Percentiles rank a stretch among this genome's conserved stretches.
phyloP scores from a whole-genome alignment of 805 yeast species.

The Lachancea meyersii region DNA sequence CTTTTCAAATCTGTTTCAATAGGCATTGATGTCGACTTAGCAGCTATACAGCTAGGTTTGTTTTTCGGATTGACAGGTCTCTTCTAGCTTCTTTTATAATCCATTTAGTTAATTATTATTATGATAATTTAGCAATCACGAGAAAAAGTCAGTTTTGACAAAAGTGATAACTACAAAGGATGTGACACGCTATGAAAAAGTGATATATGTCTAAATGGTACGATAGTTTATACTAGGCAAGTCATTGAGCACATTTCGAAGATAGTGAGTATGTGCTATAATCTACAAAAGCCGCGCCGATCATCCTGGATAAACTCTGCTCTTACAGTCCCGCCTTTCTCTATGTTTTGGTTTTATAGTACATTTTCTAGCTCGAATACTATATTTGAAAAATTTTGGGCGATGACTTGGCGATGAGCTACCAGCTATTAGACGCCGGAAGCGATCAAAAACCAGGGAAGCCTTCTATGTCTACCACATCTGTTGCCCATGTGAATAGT shows the following conservation, averaged over 20 bases:
- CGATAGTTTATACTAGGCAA: too few relatives aligned
- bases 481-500: slow-evolving; percentile 39
- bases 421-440: neutral
- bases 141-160: neutral
- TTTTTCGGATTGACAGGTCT: too few relatives aligned
- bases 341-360: neutral
- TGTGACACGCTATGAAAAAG: neutral
- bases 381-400: slow-evolving; percentile 1
- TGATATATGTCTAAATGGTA: too few relatives aligned
- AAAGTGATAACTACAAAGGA: neutral
- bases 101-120: neutral
- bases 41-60: too few relatives aligned
- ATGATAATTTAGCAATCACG: neutral
- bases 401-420: slow-evolving; percentile 8
- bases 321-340: too few relatives aligned
- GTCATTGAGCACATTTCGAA: too few relatives aligned
- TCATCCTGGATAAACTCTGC: too few relatives aligned
- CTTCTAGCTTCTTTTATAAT: neutral
- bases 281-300: too few relatives aligned
- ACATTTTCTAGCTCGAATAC: neutral
- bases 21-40: slow-evolving; percentile 16
- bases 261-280: too few relatives aligned
- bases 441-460: slow-evolving; percentile 17
- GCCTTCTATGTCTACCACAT: slow-evolving; percentile 35
- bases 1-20: slow-evolving; percentile 35